Conservation (phyloP, 306 rosid genomes). For the Quercus glauca region DNA sequence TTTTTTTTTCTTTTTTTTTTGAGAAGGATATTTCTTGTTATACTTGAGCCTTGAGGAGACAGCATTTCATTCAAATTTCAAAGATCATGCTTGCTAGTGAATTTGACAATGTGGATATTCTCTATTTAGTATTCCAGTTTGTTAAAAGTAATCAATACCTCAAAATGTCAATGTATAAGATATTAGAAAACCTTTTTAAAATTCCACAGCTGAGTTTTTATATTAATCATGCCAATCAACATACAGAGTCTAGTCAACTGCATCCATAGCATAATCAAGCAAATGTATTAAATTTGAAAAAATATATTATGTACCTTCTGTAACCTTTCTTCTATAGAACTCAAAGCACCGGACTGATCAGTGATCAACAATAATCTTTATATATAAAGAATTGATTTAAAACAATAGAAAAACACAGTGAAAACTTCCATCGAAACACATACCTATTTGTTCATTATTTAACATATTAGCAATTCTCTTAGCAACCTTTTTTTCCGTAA, state of each 20-base stretch:
- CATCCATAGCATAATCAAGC: not conserved
- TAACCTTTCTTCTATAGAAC: conserved; percentile 64
- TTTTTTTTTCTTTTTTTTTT: too few species aligned
- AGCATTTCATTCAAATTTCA: not conserved
- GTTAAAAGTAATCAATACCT: not conserved
- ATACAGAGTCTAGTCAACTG: too few species aligned
- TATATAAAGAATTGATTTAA: not conserved
- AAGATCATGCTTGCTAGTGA: not conserved
- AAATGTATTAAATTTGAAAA: not conserved
- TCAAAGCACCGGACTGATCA: conserved; percentile 67
- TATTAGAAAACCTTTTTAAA: not conserved
- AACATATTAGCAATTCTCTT: conserved; percentile 75
- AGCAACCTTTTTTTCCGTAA: conserved; percentile 64
- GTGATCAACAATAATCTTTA: conserved; percentile 1
- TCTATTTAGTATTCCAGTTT: not conserved
- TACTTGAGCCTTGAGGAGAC: not conserved
- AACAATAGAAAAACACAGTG: not conserved
- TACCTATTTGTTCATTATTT: conserved; percentile 92
- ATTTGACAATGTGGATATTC: not conserved
- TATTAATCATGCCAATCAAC: too few species aligned
- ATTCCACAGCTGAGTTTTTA: not conserved
- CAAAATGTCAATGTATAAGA: not conserved
- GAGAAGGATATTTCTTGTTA: too few species aligned
- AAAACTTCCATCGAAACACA: not conserved
- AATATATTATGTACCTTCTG: conserved; percentile 53